Evolutionary conservation across 805 yeast genomes (phyloP), one percentile per base, ranked within the genome.

Genomic region (Citeromyces nyonsensis): DNA sequence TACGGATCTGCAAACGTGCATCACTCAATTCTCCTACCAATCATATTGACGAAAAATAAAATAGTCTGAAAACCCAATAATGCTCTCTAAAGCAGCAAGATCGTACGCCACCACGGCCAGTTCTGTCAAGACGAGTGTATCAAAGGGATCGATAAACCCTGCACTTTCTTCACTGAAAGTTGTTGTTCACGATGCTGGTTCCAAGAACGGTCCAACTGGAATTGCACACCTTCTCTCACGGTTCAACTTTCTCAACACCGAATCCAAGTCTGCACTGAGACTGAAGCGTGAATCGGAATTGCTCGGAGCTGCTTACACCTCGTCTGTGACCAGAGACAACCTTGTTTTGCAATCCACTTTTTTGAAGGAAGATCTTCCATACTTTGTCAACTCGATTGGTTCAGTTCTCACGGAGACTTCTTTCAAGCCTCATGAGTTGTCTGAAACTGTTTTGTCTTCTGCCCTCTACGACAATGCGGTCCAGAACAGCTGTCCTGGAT

Each of bases 211-310:
- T 32, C 57, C 66, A 43, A 76, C 86, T 35, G 98, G 97, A 60
- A 59, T 79, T 43, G 66, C 96, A 29, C 96, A 88, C 57, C 60
- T 85, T 41, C 67, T 86, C 49, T 71, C 88, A 49, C 72, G 84
- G 57, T 85, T 73, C 57, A 78, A 77, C 47, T 91, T 79, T 66
- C 72, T 79, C 52, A 77, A 80, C 67, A 84, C 95, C 36, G 65
- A 66, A 39, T 56, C 72, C 45, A 83, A 84, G 57, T 79, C 95
- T 12, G 95, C 91, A 15, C 68, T 91, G 53, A 81, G 97, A 64
- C 66, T 86, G 49, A 80, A 85, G 51, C 81, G 98, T 61, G 98
- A 91, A 63, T 63, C 86, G 33, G 98, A 88, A 63, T 71, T 91
- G 42, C 66, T 88, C 42, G 97, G 98, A 44, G 97, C 95, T 52